Base-by-base conservation (phyloP, 1,284 basidiomycete species). In the Heimioporus punctisporus region DNA sequence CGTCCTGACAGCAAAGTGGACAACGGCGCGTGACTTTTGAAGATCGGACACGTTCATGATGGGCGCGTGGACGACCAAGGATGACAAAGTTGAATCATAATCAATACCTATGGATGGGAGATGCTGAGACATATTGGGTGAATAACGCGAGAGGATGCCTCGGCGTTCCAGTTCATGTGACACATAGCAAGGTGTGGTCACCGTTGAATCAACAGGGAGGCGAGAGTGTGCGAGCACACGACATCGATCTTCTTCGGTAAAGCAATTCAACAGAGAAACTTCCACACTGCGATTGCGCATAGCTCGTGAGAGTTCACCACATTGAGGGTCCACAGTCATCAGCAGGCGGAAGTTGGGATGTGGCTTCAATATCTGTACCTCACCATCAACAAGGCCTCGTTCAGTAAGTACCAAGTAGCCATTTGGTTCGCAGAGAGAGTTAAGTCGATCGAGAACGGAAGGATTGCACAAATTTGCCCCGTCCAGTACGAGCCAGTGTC, bases 261-360 rank as follows among this genome's bases (percentile, higher is more conserved):
- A 66, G 37, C 56, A 51, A 14, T 65, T 52, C 17, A 77, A 56
- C 34, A 92, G 64, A 26, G 81, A 82, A 37, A 99, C 82, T 72
- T 99, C 97, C 42, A 98, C 80, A 34, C 97, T 97, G 60, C 97
- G 88, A 71, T 99, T 99, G 41, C 97, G 87, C 97, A 99, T 99
- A 2, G 97, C 97, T 39, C 97, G 83, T 9, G 97, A 98, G 12
- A 99, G 78, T 73, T 99, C 97, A 47, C 97, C 98, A 60, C 91
- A 83, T 56, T 88, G 85, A 23, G 95, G 90, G 67, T 99, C 93
- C 54, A 97, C 86, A 6, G 89, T 86, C 95, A 99, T 97, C 73
- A 99, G 92, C 11, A 99, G 77, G 31, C 96, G 83, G 76, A 99
- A 99, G 63, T 90, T 78, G 2, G 90, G 83, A 71, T 99, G 95